Base-by-base conservation (phyloP, 495 filamentous ascomycete genomes). In the Chaetomium cochliodes region DNA sequence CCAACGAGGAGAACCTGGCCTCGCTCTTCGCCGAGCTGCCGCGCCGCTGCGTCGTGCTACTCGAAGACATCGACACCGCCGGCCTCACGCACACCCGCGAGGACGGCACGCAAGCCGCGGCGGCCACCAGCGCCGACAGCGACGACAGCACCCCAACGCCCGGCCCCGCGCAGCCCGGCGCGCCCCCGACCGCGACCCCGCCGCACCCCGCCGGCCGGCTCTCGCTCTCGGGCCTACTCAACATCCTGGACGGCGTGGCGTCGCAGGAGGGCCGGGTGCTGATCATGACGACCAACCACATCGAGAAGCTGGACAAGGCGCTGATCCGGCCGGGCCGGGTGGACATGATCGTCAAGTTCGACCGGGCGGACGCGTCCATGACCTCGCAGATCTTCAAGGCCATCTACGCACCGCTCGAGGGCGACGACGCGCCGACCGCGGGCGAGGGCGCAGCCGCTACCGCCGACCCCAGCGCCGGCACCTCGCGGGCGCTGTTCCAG, bases 251-350 rank as follows among this genome's bases (percentile, higher is more conserved):
- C 67, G 90, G 91, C 18, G 88, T 92, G n/a, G 87, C 88, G 9
- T 86, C 85, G 0, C 85, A 86, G 58, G 90, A 93, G 72, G 91
- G 90, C 15, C 83, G 89, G 6, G 85, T 93, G 20, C 81, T 93
- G 11, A 88, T 94, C 66, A 93, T 94, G 90, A 93, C 90, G 3
- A 92, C 91, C 52, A 94, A 94, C 69, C 88, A 92, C 69, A 69
- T 86, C 13, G 88, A 92, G 41, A 88, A 88, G 65, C 80, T 94
- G 0, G 91, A 94, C 67, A 79, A 85, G 44, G 90, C 91, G 0
- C 80, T 94, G 3, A 87, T 92, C 60, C 86, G 91, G 0, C 88
- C 89, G 13, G 90, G 91, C 0, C 84, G 91, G 18, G 87, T 94
- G 11, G 91, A 94, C 68, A 86, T 90, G 84, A 85, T 82, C 30